These are phyloP conservation scores for Ilex paraguariensis DNA, from an alignment of 305 asterid species.

Conservation along the genomic window DNA sequence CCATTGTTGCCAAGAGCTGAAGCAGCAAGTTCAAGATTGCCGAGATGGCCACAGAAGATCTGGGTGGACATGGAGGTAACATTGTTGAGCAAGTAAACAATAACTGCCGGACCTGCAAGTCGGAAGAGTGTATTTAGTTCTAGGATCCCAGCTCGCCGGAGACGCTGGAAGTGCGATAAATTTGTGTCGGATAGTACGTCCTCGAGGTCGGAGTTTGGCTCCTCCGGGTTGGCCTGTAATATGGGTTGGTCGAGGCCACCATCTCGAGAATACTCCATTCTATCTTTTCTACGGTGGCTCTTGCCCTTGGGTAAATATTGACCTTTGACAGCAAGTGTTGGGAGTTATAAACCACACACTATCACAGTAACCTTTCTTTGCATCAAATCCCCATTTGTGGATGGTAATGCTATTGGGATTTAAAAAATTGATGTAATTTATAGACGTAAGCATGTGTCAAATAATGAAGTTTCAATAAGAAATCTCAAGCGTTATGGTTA, in stretches of 20 bases:
- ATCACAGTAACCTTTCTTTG: too few relatives aligned
- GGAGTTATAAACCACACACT: too few relatives aligned
- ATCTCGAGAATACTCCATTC: background rate
- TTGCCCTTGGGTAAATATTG: too few relatives aligned
- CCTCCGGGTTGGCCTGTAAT: conserved; percentile 1
- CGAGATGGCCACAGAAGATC: conserved; percentile 29
- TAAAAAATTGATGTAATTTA: too few relatives aligned
- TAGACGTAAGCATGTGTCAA: too few relatives aligned
- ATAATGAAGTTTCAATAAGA: too few relatives aligned
- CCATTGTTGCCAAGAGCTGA: conserved; percentile 34
- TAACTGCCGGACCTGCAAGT: conserved; percentile 28
- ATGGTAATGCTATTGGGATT: too few relatives aligned
- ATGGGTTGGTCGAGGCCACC: conserved; percentile 3
- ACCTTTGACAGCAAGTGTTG: too few relatives aligned
- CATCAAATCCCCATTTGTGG: too few relatives aligned
- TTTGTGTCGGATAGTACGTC: conserved; percentile 14
- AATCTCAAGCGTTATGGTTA: too few relatives aligned
- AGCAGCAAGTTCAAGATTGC: conserved; percentile 35
- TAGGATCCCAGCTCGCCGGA: conserved; percentile 11
- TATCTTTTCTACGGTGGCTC: too few relatives aligned
- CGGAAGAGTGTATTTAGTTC: conserved; percentile 20
- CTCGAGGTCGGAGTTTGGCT: conserved; percentile 17
- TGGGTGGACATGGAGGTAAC: conserved; percentile 23
- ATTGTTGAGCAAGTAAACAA: conserved; percentile 27
- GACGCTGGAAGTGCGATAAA: conserved; percentile 7